These are phyloP conservation scores for Aspergillus viridinutans DNA, from an alignment of 2,329 filamentous ascomycete species.

Conservation along the genomic window DNA sequence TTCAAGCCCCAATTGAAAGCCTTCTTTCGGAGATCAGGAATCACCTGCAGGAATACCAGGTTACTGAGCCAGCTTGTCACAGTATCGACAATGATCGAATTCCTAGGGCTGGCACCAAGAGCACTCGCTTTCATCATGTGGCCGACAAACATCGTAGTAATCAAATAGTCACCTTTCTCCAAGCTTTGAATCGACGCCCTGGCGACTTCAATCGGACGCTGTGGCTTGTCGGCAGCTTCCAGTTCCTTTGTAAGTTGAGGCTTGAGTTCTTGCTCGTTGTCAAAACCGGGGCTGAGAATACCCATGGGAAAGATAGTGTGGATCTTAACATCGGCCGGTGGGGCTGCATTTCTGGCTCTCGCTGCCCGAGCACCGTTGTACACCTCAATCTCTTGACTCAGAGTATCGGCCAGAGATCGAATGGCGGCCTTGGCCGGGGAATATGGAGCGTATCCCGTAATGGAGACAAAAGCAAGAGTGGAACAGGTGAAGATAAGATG, in stretches of 20 bases:
- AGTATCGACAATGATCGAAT: slow-evolving; percentile 52
- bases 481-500: slow-evolving; percentile 89
- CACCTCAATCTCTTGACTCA: slow-evolving; percentile 77
- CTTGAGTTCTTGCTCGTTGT: slow-evolving; percentile 72
- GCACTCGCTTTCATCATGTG: slow-evolving; percentile 63
- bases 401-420: slow-evolving; percentile 73
- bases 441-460: slow-evolving; percentile 82
- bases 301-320: slow-evolving; percentile 81
- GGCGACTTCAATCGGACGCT: slow-evolving; percentile 76
- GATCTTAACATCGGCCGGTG: slow-evolving; percentile 66
- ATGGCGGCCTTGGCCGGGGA: slow-evolving; percentile 81
- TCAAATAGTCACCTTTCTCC: slow-evolving; percentile 73
- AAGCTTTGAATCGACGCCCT: slow-evolving; percentile 64
- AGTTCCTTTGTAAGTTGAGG: slow-evolving; percentile 73
- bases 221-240: slow-evolving; percentile 76
- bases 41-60: slow-evolving; percentile 54
- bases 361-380: slow-evolving; percentile 65
- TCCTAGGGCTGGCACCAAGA: slow-evolving; percentile 51
- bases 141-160: slow-evolving; percentile 71
- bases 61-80: slow-evolving; percentile 51
- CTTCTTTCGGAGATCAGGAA: slow-evolving; percentile 54
- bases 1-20: slow-evolving; percentile 56
- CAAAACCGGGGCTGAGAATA: slow-evolving; percentile 71
- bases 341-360: slow-evolving; percentile 34
- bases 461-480: slow-evolving; percentile 66